A percentile compares a stretch with the other conserved stretches of the same genome.
These are phyloP conservation scores for Tanacetum coccineum DNA, from an alignment of 129 eudicot species.

Conservation along the genomic window DNA sequence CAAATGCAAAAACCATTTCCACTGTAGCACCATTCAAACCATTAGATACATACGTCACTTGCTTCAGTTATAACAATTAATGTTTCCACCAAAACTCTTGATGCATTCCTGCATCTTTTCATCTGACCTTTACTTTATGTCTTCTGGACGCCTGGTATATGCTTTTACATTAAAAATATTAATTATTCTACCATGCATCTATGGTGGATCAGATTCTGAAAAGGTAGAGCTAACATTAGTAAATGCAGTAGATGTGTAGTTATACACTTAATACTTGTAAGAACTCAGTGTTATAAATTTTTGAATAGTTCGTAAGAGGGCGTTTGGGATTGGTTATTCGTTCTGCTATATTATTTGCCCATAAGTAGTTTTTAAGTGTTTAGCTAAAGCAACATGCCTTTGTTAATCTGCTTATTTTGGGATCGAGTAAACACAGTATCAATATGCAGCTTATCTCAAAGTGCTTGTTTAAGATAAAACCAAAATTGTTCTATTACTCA, in stretches of 20 bases:
- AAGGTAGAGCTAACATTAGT: not conserved
- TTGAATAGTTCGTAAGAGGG: not conserved
- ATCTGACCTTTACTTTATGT: not conserved
- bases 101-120: constrained; percentile 1
- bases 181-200: not conserved
- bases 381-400: too few relatives aligned
- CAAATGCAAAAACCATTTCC: constrained; percentile 14
- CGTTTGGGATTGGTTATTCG: too few relatives aligned
- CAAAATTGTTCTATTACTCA: too few relatives aligned
- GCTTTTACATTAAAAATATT: too few relatives aligned
- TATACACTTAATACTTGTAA: too few relatives aligned
- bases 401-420: too few relatives aligned
- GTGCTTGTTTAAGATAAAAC: too few relatives aligned
- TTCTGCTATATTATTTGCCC: too few relatives aligned
- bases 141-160: not conserved
- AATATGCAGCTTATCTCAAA: too few relatives aligned
- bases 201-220: constrained; percentile 3
- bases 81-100: constrained; percentile 9
- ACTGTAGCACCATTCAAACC: not conserved
- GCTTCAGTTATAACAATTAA: constrained; percentile 4
- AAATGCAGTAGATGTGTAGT: not conserved
- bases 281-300: not conserved
- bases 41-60: constrained; percentile 3
- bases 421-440: too few relatives aligned
- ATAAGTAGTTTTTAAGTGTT: too few relatives aligned